Evolutionary conservation across 345 rosid species (phyloP), one percentile per base, ranked within the genome.

Genomic region (Dimocarpus longan): DNA sequence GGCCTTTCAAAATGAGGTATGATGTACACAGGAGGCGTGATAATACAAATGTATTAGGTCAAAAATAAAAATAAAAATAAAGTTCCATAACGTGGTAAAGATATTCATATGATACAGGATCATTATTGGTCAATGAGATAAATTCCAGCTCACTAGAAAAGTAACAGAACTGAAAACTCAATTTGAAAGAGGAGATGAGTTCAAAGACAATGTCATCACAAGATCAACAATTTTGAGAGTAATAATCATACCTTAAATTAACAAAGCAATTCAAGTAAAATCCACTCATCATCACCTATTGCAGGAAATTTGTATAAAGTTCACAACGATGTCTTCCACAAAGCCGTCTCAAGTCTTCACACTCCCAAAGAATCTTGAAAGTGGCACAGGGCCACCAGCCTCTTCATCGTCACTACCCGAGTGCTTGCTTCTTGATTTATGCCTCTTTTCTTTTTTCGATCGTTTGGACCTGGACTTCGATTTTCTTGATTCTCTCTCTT

Each of bases 361-460:
- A 84, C 80, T 94, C 74, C 79, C 98, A 71, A 97, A 97, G 92
- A 94, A 93, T 85, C 79, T 95, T 44, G 99, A 94, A 70, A 97
- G 97, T 6, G 96, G 96, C 19, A 97, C 92, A 16, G 98, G 98
- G 46, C 98, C 98, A 74, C 82, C 90, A 0, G 82, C 83, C 71
- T 77, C 92, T 50, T 91, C 90, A 64, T 83, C 88, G 10, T 79
- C 87, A 28, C 78, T 84, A 73, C 86, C 75, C 8, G 86, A 84
- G 76, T 74, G 88, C 86, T 90, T 94, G 84, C 76, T 85, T 84
- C 88, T 86, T 70, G 95, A 87, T 75, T 79, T 85, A 78, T 85
- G 95, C 88, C 88, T 93, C 90, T 87, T 97, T 75, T 91, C 93
- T 84, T 89, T 93, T 86, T 79, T 89, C 8, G 84, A 76, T 86